Evolutionary conservation across 495 filamentous ascomycete genomes (phyloP).

Genomic region (Jackrogersella minutella): DNA sequence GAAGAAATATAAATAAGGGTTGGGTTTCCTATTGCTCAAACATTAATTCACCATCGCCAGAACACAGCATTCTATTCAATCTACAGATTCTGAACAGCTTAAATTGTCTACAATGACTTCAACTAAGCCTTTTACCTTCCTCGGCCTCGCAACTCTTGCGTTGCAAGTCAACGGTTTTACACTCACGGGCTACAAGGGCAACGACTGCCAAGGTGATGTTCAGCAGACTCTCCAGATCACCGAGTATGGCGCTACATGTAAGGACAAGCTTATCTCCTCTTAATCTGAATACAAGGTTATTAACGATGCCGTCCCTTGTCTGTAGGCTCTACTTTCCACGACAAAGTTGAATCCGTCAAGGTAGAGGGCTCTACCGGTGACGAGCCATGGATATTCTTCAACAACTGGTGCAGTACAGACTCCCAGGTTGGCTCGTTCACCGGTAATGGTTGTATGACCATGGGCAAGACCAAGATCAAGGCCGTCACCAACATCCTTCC

Average conservation of each 20-base stretch:
- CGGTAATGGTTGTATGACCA: constrained; percentile 12
- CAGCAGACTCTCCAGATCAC: constrained; percentile 16
- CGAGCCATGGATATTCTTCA: constrained; percentile 22
- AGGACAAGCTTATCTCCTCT: background rate
- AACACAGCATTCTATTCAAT: background rate
- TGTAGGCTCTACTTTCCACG: constrained; percentile 6
- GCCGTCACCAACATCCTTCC: constrained; percentile 14
- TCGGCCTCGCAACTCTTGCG: constrained; percentile 8
- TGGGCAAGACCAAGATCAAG: constrained; percentile 18
- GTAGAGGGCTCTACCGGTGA: constrained; percentile 7
- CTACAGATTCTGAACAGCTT: background rate
- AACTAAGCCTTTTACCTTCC: background rate
- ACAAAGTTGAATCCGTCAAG: constrained; percentile 13
- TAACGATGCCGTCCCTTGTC: background rate
- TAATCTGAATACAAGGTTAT: background rate
- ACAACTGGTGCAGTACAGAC: constrained; percentile 15
- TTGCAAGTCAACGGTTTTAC: constrained; percentile 22
- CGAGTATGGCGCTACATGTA: constrained; percentile 16
- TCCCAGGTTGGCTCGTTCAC: constrained; percentile 3
- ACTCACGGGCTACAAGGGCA: constrained; percentile 19
- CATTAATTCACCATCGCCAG: background rate
- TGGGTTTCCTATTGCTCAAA: background rate
- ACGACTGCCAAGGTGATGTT: constrained; percentile 18
- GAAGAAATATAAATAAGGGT: constrained; percentile 12
- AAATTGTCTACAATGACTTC: background rate